These are phyloP conservation scores for Vigna trinervia DNA, from an alignment of 306 rosid genomes.

Conservation along the genomic window DNA sequence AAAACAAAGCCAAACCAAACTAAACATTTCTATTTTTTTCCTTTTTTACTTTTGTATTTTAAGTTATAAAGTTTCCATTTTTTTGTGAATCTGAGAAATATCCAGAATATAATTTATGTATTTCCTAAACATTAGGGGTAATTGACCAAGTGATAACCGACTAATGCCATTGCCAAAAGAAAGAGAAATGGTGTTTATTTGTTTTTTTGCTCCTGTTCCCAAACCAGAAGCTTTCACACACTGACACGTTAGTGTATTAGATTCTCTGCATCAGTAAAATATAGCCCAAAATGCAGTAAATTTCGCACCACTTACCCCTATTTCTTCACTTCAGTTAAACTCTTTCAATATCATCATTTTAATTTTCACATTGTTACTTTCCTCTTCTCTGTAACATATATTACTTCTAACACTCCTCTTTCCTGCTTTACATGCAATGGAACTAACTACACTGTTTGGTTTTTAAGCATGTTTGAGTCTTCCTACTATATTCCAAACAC, in stretches of 20 bases:
- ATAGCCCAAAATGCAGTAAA: not conserved
- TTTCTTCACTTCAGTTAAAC: not conserved
- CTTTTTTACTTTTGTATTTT: not conserved
- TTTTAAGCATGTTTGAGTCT: too few relatives aligned
- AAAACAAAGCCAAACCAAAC: not conserved
- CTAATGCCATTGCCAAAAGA: conserved; percentile 32
- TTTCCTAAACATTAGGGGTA: conserved; percentile 51
- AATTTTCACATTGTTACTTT: not conserved
- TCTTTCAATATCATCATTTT: not conserved
- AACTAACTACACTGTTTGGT: not conserved
- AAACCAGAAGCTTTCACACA: not conserved
- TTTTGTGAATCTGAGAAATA: conserved; percentile 23
- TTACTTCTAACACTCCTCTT: not conserved
- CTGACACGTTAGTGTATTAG: conserved; percentile 34
- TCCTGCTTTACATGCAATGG: not conserved
- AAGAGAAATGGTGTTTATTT: not conserved
- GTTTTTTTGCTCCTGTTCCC: not conserved
- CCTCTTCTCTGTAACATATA: too few relatives aligned
- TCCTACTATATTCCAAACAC: too few relatives aligned
- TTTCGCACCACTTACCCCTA: not conserved
- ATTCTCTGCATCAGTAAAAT: conserved; percentile 24
- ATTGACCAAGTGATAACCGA: conserved; percentile 73
- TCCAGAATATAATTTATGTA: conserved; percentile 37
- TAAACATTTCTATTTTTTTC: not conserved
- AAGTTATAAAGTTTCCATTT: not conserved